Base-by-base conservation (phyloP, 164 flowering plant species). In the Dillenia turbinata region DNA sequence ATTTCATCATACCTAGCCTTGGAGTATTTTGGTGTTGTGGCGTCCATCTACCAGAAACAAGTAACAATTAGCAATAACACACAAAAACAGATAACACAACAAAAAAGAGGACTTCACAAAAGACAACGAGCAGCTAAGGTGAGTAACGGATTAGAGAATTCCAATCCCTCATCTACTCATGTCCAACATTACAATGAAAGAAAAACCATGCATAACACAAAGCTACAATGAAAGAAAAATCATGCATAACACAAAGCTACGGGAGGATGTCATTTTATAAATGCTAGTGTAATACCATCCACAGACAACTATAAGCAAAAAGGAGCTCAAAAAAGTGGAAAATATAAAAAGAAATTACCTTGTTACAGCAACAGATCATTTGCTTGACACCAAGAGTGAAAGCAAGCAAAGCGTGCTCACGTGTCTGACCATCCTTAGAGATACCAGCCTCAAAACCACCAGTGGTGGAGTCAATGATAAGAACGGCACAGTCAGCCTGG, bases 401-500 rank as follows among this genome's bases (percentile, higher is more conserved):
- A 10, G 75, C 75, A 57, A 71, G 67, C 49, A 71, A 19, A 8
- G 74, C 77, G 55, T 74, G 77, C 63, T 74, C 77, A 53, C 74
- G 70, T 48, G 77, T 74, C 71, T 74, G 74, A 9, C 77, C 77
- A 56, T 74, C 77, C 62, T 74, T 74, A 26, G 77, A 74, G 40
- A 33, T 33, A 4, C 40, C 40, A 5, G 40, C 40, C 40, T 33
- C 40, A 33, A 33, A 33, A 33, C 73, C 77, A 52, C 77, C 77
- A 74, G 71, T 70, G 59, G 77, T 74, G 19, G 74, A 70, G 56
- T 77, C 78, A 63, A 77, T 77, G 54, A 77, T 77, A 43, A 77
- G 75, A 12, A 77, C 78, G 26, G 78, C 80, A 66, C 80, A 76
- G 54, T 75, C 79, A 62, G 76, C 75, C 69, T 62, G 79, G 24